phyloP scores from a whole-genome alignment of 768 basidiomycete species.

The Tylopilus felleus region DNA sequence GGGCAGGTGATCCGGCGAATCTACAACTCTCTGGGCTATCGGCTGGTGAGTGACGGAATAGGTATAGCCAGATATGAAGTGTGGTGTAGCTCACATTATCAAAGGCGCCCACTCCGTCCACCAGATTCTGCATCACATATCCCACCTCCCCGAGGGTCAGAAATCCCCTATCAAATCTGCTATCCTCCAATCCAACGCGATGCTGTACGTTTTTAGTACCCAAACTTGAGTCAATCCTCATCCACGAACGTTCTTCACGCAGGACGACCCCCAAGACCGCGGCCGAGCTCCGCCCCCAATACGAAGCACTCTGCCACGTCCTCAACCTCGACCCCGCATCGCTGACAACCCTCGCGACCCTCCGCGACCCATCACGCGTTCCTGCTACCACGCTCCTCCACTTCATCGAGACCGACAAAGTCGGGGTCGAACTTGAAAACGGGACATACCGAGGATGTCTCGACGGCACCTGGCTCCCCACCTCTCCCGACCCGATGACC shows the following conservation, averaged over 20 bases:
- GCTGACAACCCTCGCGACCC: constrained; percentile 44
- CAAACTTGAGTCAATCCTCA: background rate
- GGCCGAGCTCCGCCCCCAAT: constrained; percentile 56
- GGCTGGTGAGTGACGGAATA: background rate
- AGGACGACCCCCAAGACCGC: constrained; percentile 59
- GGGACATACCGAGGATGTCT: constrained; percentile 70
- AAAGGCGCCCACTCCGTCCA: too few relatives aligned
- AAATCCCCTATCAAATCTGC: constrained; percentile 66
- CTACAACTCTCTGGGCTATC: constrained; percentile 37
- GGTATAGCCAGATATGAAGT: background rate
- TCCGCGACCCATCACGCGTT: constrained; percentile 48
- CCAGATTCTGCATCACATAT: too few relatives aligned
- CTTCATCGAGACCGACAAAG: constrained; percentile 53
- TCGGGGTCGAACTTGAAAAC: constrained; percentile 48
- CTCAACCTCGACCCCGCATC: constrained; percentile 53
- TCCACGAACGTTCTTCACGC: background rate
- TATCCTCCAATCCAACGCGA: constrained; percentile 70
- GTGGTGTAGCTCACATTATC: too few relatives aligned
- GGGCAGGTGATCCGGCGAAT: constrained; percentile 54
- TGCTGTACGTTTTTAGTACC: constrained; percentile 43
- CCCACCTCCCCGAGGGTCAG: constrained; percentile 49
- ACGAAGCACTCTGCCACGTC: constrained; percentile 54
- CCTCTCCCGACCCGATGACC: constrained; percentile 54
- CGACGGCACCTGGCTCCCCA: constrained; percentile 56
- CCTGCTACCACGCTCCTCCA: constrained; percentile 50